Percentiles rank a stretch among this genome's conserved stretches.
Evolutionary conservation across 2,329 filamentous ascomycete genomes (phyloP).

Genomic region (Fusarium pseudoanthophilum): DNA sequence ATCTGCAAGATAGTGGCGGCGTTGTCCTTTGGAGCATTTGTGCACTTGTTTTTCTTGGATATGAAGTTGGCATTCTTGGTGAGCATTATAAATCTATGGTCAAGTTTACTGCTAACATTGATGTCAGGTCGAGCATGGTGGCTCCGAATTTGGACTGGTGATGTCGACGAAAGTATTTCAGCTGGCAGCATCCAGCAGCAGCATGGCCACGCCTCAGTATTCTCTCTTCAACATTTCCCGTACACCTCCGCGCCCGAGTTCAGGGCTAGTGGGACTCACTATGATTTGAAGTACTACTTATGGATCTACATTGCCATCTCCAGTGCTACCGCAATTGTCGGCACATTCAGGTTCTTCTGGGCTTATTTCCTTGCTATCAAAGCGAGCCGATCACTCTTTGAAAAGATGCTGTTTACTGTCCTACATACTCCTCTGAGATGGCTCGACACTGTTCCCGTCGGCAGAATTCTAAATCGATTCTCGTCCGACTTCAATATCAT

Average conservation of each 20-base stretch:
- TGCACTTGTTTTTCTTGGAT: slow-evolving; percentile 63
- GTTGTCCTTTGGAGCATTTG: slow-evolving; percentile 68
- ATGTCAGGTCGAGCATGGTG: slow-evolving; percentile 67
- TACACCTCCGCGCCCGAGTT: slow-evolving; percentile 53
- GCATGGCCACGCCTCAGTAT: slow-evolving; percentile 56
- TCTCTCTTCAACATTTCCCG: slow-evolving; percentile 59
- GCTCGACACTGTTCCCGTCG: slow-evolving; percentile 83
- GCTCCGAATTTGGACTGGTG: slow-evolving; percentile 70
- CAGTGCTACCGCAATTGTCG: slow-evolving; percentile 66
- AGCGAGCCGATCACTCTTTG: slow-evolving; percentile 76
- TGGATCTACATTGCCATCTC: slow-evolving; percentile 78
- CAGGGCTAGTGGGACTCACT: slow-evolving; percentile 44
- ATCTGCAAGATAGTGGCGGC: slow-evolving; percentile 74
- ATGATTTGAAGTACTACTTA: slow-evolving; percentile 71
- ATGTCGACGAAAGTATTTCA: slow-evolving; percentile 22
- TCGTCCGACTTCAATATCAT: slow-evolving; percentile 81
- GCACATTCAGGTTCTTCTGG: slow-evolving; percentile 71
- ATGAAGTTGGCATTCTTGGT: slow-evolving; percentile 66
- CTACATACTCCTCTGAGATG: slow-evolving; percentile 79
- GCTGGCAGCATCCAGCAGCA: slow-evolving; percentile 45
- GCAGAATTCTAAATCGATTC: slow-evolving; percentile 81
- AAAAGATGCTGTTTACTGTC: slow-evolving; percentile 72
- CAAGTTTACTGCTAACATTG: slow-evolving; percentile 5
- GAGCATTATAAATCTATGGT: slow-evolving; percentile 20
- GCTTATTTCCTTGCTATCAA: slow-evolving; percentile 73